phyloP scores from a whole-genome alignment of 1,284 basidiomycete species.

The Rhodotorula sp. region DNA sequence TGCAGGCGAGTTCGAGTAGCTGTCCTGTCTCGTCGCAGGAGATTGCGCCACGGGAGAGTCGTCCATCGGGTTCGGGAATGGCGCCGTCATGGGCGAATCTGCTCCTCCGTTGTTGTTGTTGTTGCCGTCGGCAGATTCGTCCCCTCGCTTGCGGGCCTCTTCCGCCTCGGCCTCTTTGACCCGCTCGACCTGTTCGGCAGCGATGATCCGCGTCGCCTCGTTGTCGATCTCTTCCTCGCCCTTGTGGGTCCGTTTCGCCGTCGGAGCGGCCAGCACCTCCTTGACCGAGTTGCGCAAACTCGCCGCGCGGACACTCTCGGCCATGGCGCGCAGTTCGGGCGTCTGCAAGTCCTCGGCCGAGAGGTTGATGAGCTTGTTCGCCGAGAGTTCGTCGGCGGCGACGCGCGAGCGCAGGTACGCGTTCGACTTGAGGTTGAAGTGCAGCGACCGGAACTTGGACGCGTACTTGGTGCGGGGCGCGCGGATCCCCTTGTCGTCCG shows the following conservation, averaged over 20 bases:
- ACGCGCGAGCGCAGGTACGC: slow-evolving; percentile 55
- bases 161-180: slow-evolving; percentile 17
- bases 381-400: slow-evolving; percentile 62
- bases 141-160: slow-evolving; percentile 12
- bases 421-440: slow-evolving; percentile 46
- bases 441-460: slow-evolving; percentile 44
- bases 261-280: slow-evolving; percentile 65
- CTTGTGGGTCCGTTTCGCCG: slow-evolving; percentile 84
- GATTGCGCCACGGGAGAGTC: slow-evolving; percentile 13
- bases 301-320: slow-evolving; percentile 73
- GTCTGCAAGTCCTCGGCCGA: slow-evolving; percentile 79
- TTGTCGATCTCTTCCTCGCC: slow-evolving; percentile 82
- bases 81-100: slow-evolving; percentile 10
- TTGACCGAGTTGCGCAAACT: slow-evolving; percentile 77
- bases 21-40: slow-evolving; percentile 1
- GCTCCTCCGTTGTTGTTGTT: background rate
- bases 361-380: slow-evolving; percentile 72
- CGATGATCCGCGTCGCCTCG: slow-evolving; percentile 46
- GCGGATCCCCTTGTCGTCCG: slow-evolving; percentile 36
- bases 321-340: slow-evolving; percentile 74
- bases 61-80: slow-evolving; percentile 4
- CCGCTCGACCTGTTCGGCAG: slow-evolving; percentile 23
- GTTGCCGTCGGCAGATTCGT: slow-evolving; percentile 1
- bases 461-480: slow-evolving; percentile 42
- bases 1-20: background rate